Conservation (phyloP, 2,329 filamentous ascomycete species). For the Penicillium sp. region DNA sequence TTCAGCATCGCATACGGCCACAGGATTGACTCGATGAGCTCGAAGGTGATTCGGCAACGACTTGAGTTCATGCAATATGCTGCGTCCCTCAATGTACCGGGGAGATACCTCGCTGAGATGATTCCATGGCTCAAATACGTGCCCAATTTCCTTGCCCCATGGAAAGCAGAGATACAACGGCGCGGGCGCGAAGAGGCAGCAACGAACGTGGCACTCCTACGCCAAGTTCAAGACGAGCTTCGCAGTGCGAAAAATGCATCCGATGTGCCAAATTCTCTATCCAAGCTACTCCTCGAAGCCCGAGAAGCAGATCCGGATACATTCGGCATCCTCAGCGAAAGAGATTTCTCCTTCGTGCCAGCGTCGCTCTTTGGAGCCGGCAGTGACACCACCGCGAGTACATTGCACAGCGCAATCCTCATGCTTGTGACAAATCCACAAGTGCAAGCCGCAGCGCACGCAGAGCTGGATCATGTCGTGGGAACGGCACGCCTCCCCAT, state of each 20-base stretch:
- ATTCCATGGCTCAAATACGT: conserved; percentile 49
- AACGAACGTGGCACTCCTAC: conserved; percentile 44
- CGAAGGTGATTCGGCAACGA: conserved; percentile 48
- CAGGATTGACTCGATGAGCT: conserved; percentile 52
- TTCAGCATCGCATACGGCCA: conserved; percentile 55
- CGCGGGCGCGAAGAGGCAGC: conserved; percentile 25
- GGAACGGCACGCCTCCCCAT: conserved; percentile 28
- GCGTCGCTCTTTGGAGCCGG: conserved; percentile 48
- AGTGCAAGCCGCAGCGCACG: conserved; percentile 41
- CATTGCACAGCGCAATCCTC: conserved; percentile 51
- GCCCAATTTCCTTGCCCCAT: conserved; percentile 49
- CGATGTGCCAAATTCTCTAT: conserved; percentile 46
- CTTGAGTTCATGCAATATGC: conserved; percentile 54
- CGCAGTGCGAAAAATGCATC: conserved; percentile 26
- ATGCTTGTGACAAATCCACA: conserved; percentile 50
- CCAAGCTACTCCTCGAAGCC: conserved; percentile 48
- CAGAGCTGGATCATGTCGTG: conserved; percentile 33
- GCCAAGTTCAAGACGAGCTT: conserved; percentile 41
- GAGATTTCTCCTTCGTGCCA: conserved; percentile 47
- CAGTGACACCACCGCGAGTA: conserved; percentile 43
- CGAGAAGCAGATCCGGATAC: conserved; percentile 40
- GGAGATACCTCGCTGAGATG: conserved; percentile 50
- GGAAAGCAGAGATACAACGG: conserved; percentile 40
- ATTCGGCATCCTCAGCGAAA: conserved; percentile 42
- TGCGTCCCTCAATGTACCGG: conserved; percentile 52